Evolutionary conservation across 345 rosid species (phyloP).

Genomic region (Cardamine resedifolia): DNA sequence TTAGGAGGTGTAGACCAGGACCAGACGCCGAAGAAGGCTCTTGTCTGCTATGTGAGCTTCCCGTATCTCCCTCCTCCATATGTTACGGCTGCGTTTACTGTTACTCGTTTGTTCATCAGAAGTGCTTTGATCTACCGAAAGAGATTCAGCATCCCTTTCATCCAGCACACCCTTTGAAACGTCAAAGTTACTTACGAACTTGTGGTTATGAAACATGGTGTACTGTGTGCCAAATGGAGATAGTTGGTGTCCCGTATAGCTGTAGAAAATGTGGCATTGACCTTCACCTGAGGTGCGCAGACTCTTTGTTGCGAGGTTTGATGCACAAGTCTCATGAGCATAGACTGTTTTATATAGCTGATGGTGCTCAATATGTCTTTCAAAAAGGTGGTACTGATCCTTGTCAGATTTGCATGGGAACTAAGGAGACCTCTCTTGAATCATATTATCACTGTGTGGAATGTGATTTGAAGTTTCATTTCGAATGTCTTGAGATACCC

Average conservation of each 20-base stretch:
- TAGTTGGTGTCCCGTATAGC: background rate
- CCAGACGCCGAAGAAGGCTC: background rate
- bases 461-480: slow-evolving; percentile 18
- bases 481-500: slow-evolving; percentile 27
- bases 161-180: background rate
- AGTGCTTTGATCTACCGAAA: slow-evolving; percentile 7
- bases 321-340: slow-evolving; percentile 9
- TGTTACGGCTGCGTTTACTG: slow-evolving; percentile 22
- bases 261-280: background rate
- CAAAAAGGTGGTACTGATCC: fast-evolving
- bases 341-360: background rate
- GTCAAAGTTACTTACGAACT: background rate
- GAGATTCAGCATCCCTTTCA: slow-evolving; percentile 21
- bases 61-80: background rate
- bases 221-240: fast-evolving
- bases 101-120: slow-evolving; percentile 4
- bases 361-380: background rate
- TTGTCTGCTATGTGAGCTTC: background rate
- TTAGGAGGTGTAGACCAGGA: slow-evolving; percentile 1
- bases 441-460: slow-evolving; percentile 8
- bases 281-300: slow-evolving; percentile 11
- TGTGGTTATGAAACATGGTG: background rate
- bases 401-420: background rate
- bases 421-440: background rate
- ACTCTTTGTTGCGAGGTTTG: background rate